Conservation (phyloP, 169 alveolate species). For the Cryptosporidium xiaoi region DNA sequence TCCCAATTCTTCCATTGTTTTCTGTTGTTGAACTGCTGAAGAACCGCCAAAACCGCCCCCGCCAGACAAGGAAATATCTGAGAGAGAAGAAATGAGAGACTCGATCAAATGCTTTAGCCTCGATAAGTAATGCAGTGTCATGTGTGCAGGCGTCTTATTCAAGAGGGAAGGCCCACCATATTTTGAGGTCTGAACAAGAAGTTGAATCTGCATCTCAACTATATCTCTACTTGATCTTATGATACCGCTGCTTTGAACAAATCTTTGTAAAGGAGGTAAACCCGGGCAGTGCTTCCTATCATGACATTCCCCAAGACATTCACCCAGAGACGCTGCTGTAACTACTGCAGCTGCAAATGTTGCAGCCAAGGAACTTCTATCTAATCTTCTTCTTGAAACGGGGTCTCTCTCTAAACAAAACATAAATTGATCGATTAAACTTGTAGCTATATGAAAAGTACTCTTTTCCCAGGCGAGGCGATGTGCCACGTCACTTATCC, state of each 20-base stretch:
- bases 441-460: slow-evolving; percentile 55
- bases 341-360: slow-evolving; percentile 71
- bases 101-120: slow-evolving; percentile 46
- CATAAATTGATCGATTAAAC: slow-evolving; percentile 56
- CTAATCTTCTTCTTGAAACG: slow-evolving; percentile 34
- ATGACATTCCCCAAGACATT: slow-evolving; percentile 59
- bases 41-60: neutral
- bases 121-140: slow-evolving; percentile 48
- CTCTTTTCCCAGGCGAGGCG: slow-evolving; percentile 70
- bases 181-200: slow-evolving; percentile 47
- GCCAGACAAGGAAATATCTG: neutral
- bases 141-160: slow-evolving; percentile 63
- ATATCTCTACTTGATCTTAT: slow-evolving; percentile 47
- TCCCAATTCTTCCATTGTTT: too few relatives aligned
- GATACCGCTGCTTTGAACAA: slow-evolving; percentile 59
- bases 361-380: slow-evolving; percentile 57
- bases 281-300: slow-evolving; percentile 64
- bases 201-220: slow-evolving; percentile 65
- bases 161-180: slow-evolving; percentile 53
- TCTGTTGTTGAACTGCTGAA: neutral
- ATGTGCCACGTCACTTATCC: slow-evolving; percentile 71
- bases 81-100: slow-evolving; percentile 29
- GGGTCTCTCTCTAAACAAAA: slow-evolving; percentile 58
- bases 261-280: slow-evolving; percentile 59
- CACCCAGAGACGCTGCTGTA: slow-evolving; percentile 64